Conservation (phyloP, 352 stramenopile genomes). For the Plasmopara halstedii region DNA sequence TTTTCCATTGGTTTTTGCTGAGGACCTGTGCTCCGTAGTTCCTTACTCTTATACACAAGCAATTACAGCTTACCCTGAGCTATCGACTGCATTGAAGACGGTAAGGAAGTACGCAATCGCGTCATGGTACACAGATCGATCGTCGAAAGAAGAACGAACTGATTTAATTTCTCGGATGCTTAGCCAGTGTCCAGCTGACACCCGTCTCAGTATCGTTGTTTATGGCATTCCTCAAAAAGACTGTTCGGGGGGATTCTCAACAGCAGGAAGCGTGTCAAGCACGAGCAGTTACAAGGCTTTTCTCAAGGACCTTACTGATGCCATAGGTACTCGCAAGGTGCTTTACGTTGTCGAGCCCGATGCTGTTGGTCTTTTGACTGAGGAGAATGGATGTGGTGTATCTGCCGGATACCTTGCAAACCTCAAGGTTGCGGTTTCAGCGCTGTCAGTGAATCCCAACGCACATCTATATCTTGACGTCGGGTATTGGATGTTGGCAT, state of each 20-base stretch:
- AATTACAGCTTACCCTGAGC: slow-evolving; percentile 30
- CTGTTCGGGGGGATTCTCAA: slow-evolving; percentile 42
- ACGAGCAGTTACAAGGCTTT: slow-evolving; percentile 36
- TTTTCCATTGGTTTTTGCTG: slow-evolving; percentile 4
- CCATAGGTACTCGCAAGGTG: slow-evolving; percentile 43
- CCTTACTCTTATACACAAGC: slow-evolving; percentile 35
- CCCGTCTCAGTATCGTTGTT: slow-evolving; percentile 49
- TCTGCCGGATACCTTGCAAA: slow-evolving; percentile 46
- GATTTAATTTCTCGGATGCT: slow-evolving; percentile 24
- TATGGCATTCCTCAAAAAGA: slow-evolving; percentile 76
- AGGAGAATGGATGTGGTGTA: slow-evolving; percentile 24
- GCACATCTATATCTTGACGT: slow-evolving; percentile 66
- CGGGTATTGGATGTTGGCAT: slow-evolving; percentile 48
- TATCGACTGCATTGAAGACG: slow-evolving; percentile 33
- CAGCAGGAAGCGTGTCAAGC: slow-evolving; percentile 26
- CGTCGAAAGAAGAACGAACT: slow-evolving; percentile 22
- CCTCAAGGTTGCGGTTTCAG: slow-evolving; percentile 34
- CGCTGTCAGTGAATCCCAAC: slow-evolving; percentile 48
- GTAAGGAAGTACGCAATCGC: slow-evolving; percentile 48
- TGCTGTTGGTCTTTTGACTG: slow-evolving; percentile 39
- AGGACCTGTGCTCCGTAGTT: slow-evolving; percentile 38
- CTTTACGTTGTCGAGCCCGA: slow-evolving; percentile 64
- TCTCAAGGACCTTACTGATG: slow-evolving; percentile 30
- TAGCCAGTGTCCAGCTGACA: slow-evolving; percentile 21
- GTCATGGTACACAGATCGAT: slow-evolving; percentile 58